Evolutionary conservation across 495 filamentous ascomycete genomes (phyloP).

Genomic region (Hypoxylon fuscum): DNA sequence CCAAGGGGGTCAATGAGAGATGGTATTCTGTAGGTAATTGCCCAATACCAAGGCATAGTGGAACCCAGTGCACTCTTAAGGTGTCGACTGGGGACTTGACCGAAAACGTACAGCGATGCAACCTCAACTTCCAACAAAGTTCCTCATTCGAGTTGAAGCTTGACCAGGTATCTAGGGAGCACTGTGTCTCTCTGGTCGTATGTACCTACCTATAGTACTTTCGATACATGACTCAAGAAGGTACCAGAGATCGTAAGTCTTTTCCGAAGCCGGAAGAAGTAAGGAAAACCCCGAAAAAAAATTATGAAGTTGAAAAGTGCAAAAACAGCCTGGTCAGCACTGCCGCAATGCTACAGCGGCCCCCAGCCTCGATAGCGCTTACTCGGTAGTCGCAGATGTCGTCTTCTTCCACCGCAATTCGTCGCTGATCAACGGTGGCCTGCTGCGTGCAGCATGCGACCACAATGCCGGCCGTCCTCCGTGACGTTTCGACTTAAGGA

Average conservation of each 20-base stretch:
- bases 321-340: slow-evolving; percentile 29
- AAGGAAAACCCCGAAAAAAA: not conserved
- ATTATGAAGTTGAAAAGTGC: slow-evolving; percentile 18
- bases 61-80: not conserved
- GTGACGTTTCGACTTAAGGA: slow-evolving; percentile 7
- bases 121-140: slow-evolving; percentile 28
- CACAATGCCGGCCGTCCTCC: slow-evolving; percentile 24
- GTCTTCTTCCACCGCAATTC: slow-evolving; percentile 18
- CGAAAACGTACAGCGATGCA: slow-evolving; percentile 21
- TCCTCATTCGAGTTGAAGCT: slow-evolving; percentile 14
- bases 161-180: slow-evolving; percentile 7
- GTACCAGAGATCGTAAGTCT: not conserved
- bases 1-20: slow-evolving; percentile 6
- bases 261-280: slow-evolving; percentile 1
- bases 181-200: not conserved
- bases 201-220: not conserved
- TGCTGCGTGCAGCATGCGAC: slow-evolving; percentile 31
- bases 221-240: not conserved
- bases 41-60: slow-evolving; percentile 7
- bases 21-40: slow-evolving; percentile 10
- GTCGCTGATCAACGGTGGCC: slow-evolving; percentile 21
- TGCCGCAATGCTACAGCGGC: slow-evolving; percentile 26
- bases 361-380: slow-evolving; percentile 26
- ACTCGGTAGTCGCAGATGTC: slow-evolving; percentile 20
- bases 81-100: slow-evolving; percentile 14